These are phyloP conservation scores for Fragosphaeria purpurea DNA, from an alignment of 2,329 filamentous ascomycete species.

Conservation along the genomic window DNA sequence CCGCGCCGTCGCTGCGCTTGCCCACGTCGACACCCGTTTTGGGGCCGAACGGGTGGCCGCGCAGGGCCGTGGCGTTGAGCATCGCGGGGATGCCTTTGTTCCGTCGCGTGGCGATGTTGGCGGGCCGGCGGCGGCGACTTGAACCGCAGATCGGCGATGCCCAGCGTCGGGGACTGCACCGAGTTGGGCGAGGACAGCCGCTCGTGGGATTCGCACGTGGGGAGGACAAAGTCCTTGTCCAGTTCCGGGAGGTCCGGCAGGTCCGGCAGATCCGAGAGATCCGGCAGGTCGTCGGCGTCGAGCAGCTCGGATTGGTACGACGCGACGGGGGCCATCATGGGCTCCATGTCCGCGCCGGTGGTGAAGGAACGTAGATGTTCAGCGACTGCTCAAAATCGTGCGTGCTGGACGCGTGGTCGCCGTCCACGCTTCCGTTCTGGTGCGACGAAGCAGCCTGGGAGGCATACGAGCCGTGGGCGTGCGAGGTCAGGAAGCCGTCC, in stretches of 20 bases:
- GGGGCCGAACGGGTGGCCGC: conserved; percentile 34
- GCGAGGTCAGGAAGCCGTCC: conserved; percentile 6
- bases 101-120: conserved; percentile 45
- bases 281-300: conserved; percentile 5
- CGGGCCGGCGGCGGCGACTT: conserved; percentile 38
- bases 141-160: conserved; percentile 27
- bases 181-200: conserved; percentile 23
- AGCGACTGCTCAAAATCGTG: conserved; percentile 6
- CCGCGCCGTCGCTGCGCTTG: conserved; percentile 33
- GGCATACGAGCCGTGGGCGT: not conserved
- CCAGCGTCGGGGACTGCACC: conserved; percentile 18
- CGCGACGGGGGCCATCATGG: conserved; percentile 9
- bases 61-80: conserved; percentile 35
- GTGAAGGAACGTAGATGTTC: conserved; percentile 6
- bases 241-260: conserved; percentile 3
- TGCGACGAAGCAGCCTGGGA: not conserved
- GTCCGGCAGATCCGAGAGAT: conserved; percentile 11
- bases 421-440: not conserved
- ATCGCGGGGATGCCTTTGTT: conserved; percentile 39
- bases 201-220: conserved; percentile 5
- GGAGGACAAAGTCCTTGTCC: conserved; percentile 2
- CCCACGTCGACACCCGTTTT: conserved; percentile 39
- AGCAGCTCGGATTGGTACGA: conserved; percentile 12
- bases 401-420: not conserved
- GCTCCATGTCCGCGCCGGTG: conserved; percentile 7